Percentiles rank a stretch among this genome's conserved stretches.
phyloP scores from a whole-genome alignment of 768 basidiomycete species.

The Gyrodon lividus region DNA sequence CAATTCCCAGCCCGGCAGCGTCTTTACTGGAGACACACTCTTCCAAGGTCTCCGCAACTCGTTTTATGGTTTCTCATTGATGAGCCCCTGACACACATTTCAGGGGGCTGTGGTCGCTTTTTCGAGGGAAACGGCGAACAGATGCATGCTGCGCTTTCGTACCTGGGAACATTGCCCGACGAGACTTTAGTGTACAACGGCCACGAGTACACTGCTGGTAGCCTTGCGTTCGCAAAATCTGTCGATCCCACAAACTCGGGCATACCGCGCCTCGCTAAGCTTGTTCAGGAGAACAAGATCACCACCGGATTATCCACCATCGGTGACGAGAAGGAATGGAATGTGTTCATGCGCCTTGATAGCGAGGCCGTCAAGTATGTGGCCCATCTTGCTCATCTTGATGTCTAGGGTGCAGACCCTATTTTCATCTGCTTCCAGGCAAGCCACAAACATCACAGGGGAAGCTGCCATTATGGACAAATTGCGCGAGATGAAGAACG shows the following conservation, averaged over 20 bases:
- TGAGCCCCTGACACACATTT: slow-evolving; percentile 13
- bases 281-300: slow-evolving; percentile 56
- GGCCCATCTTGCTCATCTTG: neutral
- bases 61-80: neutral
- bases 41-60: slow-evolving; percentile 47
- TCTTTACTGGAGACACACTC: slow-evolving; percentile 95
- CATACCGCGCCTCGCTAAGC: slow-evolving; percentile 54
- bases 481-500: slow-evolving; percentile 83
- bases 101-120: slow-evolving; percentile 89
- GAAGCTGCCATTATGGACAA: slow-evolving; percentile 67
- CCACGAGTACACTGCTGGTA: slow-evolving; percentile 87
- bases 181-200: slow-evolving; percentile 83
- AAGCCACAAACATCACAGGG: slow-evolving; percentile 40
- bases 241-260: slow-evolving; percentile 64
- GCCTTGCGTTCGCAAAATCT: slow-evolving; percentile 64
- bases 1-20: slow-evolving; percentile 58
- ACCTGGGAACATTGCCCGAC: slow-evolving; percentile 72
- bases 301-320: slow-evolving; percentile 87
- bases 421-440: slow-evolving; percentile 37
- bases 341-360: slow-evolving; percentile 87
- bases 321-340: slow-evolving; percentile 92
- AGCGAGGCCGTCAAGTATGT: slow-evolving; percentile 63
- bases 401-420: neutral
- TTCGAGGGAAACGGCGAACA: slow-evolving; percentile 81
- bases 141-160: slow-evolving; percentile 75